Evolutionary conservation across 2,329 filamentous ascomycete species (phyloP).

Genomic region (Phialocephala sp.): DNA sequence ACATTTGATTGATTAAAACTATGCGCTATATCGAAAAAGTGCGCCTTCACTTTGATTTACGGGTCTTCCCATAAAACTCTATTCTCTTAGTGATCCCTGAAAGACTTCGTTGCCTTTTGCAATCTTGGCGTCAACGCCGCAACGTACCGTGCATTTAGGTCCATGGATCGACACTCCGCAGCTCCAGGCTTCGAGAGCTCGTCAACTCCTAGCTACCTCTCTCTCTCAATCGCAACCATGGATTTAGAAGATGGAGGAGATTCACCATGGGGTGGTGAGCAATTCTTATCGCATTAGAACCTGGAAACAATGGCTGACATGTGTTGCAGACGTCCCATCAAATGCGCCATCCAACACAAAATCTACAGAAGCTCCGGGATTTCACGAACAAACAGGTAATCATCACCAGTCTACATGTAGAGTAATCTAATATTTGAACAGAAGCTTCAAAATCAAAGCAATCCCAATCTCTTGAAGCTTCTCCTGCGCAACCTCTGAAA

Average conservation of each 20-base stretch:
- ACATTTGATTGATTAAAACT: no score
- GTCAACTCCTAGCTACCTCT: conserved; percentile 21
- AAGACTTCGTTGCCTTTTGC: conserved; percentile 8
- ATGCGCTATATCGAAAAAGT: no score
- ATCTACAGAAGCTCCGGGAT: conserved; percentile 35
- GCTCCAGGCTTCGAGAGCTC: conserved; percentile 25
- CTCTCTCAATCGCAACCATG: conserved; percentile 41
- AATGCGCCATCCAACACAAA: conserved; percentile 42
- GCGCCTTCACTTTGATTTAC: no score
- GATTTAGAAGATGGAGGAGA: conserved; percentile 52
- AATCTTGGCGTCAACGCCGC: conserved; percentile 23
- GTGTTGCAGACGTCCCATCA: conserved; percentile 49
- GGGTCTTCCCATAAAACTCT: conserved; percentile 2
- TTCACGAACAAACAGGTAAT: conserved; percentile 35
- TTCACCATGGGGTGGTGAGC: conserved; percentile 52
- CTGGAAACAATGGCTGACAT: conserved; percentile 25
- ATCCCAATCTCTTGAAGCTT: conserved; percentile 28
- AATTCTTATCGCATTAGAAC: neutral
- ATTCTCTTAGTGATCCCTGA: neutral
- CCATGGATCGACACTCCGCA: conserved; percentile 19
- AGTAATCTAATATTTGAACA: conserved; percentile 21
- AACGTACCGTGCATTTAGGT: conserved; percentile 9
- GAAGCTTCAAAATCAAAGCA: conserved; percentile 35
- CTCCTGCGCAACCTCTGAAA: conserved; percentile 37
- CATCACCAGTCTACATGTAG: neutral